Base-by-base conservation (phyloP, 2,329 filamentous ascomycete genomes). In the Dendryphion nanum region DNA sequence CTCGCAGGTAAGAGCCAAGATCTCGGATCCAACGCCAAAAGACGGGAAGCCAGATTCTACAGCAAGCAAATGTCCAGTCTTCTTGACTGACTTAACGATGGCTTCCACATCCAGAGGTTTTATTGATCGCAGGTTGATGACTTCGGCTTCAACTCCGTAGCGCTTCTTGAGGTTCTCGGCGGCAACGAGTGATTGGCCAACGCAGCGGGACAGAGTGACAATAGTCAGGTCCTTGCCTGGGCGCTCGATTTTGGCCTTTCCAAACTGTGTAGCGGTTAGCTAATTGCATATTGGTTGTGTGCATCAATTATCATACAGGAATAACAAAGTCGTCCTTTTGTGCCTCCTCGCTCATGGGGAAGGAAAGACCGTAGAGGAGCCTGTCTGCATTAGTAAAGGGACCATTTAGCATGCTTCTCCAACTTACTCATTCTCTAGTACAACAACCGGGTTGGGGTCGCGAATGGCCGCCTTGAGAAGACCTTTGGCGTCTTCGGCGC, bases 221-320 rank as follows among this genome's bases (percentile, higher is more conserved):
- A 98, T 88, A 63, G 93, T 98, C 54, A 98, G 74, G 68, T 98
- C 93, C 75, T 91, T 96, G 70, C 93, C 93, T 45, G 83, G 76
- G 61, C 93, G 90, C 78, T 98, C 93, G 64, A 98, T 87, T 83
- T 98, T 98, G 71, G 93, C 93, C 79, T 98, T 98, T 69, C 93
- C 93, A 67, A 98, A 89, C 73, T 73, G 47, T 36, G 35, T 6
- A 15, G 18, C 4, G 26, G 10, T 41, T 29, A 40, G 30, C 17
- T 33, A 15, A 14, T 12, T 17, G 6, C 10, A 29, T 6, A 24
- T 34, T 24, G 5, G 18, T 14, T 19, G 14, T 33, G 10, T 29
- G 13, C 19, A 41, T 24, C 29, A 7, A 29, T 32, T 26, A 26
- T 28, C 68, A 45, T 69, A 75, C 72, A 53, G 93, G 93, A 57